Conservation (phyloP, 179 eudicot genomes). For the Beta corolliflora region DNA sequence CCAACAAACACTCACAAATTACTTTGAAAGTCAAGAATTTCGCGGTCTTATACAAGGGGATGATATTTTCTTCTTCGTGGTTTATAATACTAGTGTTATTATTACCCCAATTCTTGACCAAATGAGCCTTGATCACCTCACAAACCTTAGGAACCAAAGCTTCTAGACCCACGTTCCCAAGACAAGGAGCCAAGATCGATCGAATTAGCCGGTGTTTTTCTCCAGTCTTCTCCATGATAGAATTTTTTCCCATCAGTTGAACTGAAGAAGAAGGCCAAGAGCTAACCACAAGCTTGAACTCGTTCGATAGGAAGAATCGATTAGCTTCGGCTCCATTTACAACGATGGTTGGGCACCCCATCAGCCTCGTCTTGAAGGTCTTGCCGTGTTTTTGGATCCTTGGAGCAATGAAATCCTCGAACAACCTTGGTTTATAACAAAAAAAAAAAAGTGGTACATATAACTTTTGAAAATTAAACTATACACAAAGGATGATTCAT, state of each 20-base stretch:
- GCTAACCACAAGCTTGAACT: conserved; percentile 85
- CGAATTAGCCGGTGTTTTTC: conserved; percentile 58
- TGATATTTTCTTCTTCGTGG: neutral
- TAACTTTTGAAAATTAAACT: no score
- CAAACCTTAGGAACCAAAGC: conserved; percentile 52
- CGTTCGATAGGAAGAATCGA: conserved; percentile 66
- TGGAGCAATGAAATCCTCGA: conserved; percentile 61
- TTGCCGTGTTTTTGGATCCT: conserved; percentile 51
- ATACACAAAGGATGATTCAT: no score
- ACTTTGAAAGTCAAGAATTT: conserved; percentile 53
- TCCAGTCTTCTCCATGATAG: conserved; percentile 79
- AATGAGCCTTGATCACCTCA: conserved; percentile 36
- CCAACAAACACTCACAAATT: conserved; percentile 67
- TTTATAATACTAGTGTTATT: neutral
- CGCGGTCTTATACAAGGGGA: conserved; percentile 41
- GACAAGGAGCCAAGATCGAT: conserved; percentile 51
- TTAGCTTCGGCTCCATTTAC: conserved; percentile 68
- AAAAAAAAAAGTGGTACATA: no score
- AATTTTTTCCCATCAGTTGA: conserved; percentile 67
- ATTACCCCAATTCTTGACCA: conserved; percentile 25
- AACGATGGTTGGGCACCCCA: conserved; percentile 72
- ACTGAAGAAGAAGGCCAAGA: conserved; percentile 82
- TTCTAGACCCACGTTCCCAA: conserved; percentile 46
- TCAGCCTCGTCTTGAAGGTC: conserved; percentile 70
- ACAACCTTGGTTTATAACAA: conserved; percentile 20